Base-by-base conservation (phyloP, 495 filamentous ascomycete species). In the Xanthoparmelia taractica region DNA sequence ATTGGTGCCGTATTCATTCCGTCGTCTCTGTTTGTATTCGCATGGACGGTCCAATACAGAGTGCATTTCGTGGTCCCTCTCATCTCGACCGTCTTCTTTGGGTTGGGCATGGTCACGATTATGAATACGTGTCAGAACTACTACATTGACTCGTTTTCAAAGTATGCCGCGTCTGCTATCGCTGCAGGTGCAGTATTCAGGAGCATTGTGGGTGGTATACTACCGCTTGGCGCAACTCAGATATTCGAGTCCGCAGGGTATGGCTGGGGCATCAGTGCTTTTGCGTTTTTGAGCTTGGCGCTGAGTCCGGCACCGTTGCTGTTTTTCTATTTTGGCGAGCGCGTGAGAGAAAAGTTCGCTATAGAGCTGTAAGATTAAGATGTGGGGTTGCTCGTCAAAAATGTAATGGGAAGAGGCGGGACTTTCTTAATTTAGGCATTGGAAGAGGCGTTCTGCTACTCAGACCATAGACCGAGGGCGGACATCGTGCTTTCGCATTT, bases 111-210 rank as follows among this genome's bases (percentile, higher is more conserved):
- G 68, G 66, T 89, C 80, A 62, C 83, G 78, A 69, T 87, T 75
- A 64, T 86, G 70, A 63, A 89, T 72, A 59, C 76, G 68, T 61
- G 81, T 77, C 71, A 84, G 76, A 68, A 89, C 75, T 92, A 90
- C 65, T 83, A 85, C 58, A 90, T 86, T 50, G 80, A 87, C 23
- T 84, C 84, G 54, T 86, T 86, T 33, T 85, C 85, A 5, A 63
- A 77, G 57, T 87, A 86, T 67, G 85, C 87, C 0, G 86, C 87
- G 8, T 82, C 77, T 15, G 78, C 77, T 0, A 71, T 85, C 7
- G 84, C 84, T 0, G 81, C 82, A 27, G 76, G 80, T 57, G 84
- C 81, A 0, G 78, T 83, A 4, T 72, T 77, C 0, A 72, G 84
- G 23, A 82, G 77, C 41, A 65, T 82, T 13, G 75, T 84, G 20